Conservation (phyloP, 176 grass and related monocot species). For the Miscanthus lutarioriparius region DNA sequence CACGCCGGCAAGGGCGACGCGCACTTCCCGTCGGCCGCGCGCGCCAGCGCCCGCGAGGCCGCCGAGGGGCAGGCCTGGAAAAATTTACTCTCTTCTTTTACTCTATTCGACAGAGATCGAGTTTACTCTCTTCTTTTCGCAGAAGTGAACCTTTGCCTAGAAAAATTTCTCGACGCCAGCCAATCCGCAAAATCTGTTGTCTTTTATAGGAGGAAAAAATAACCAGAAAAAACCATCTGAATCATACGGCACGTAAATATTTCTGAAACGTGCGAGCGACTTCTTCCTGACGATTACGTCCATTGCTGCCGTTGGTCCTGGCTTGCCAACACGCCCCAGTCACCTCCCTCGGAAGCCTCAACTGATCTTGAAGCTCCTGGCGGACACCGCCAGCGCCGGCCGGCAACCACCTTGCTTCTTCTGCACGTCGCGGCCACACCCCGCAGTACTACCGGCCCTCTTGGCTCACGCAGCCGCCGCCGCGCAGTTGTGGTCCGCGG, state of each 20-base stretch:
- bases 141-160: neutral
- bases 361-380: slow-evolving; percentile 31
- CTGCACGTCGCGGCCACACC: slow-evolving; percentile 32
- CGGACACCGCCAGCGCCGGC: neutral
- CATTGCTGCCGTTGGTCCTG: neutral
- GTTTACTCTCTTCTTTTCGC: neutral
- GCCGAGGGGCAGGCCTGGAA: too few relatives aligned
- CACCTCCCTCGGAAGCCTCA: neutral
- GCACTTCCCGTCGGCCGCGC: too few relatives aligned
- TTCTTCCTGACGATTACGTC: neutral
- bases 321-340: neutral
- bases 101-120: neutral
- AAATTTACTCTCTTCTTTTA: too few relatives aligned
- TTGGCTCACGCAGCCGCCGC: slow-evolving; percentile 18
- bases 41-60: too few relatives aligned
- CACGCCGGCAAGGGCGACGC: too few relatives aligned
- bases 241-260: neutral
- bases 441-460: neutral
- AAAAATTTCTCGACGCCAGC: neutral
- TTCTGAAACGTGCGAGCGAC: neutral
- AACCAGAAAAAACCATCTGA: neutral
- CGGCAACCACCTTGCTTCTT: neutral
- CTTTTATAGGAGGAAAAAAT: neutral
- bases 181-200: neutral
- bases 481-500: slow-evolving; percentile 47